Percentiles rank a stretch among this genome's conserved stretches.
phyloP scores from a whole-genome alignment of 768 basidiomycete genomes.

The Trametes gibbosa region DNA sequence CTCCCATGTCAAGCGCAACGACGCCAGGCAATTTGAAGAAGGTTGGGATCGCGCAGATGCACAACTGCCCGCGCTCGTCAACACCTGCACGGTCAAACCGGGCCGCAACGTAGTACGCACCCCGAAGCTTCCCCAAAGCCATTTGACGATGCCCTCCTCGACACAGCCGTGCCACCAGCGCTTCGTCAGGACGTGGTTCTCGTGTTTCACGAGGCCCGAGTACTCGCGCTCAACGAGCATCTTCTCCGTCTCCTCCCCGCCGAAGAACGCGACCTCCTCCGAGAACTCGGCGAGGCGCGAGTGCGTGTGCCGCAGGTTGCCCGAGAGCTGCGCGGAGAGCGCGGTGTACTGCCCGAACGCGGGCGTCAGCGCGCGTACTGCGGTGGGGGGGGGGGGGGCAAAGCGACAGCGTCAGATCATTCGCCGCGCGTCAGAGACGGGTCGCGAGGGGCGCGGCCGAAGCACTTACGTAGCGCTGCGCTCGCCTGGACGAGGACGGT shows the following conservation, averaged over 20 bases:
- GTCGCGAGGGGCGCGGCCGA: constrained; percentile 31
- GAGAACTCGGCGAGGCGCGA: constrained; percentile 86
- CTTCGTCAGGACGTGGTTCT: constrained; percentile 73
- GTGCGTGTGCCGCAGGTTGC: constrained; percentile 87
- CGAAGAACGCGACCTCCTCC: constrained; percentile 87
- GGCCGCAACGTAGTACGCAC: constrained; percentile 41
- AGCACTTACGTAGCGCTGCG: constrained; percentile 62
- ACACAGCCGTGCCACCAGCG: constrained; percentile 89
- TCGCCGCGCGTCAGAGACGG: not conserved
- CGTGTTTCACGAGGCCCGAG: constrained; percentile 79
- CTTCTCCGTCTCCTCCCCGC: constrained; percentile 88
- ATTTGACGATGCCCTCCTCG: constrained; percentile 96
- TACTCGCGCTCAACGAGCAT: constrained; percentile 88
- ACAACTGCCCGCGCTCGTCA: constrained; percentile 44
- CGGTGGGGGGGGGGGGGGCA: not conserved
- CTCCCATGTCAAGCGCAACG: constrained; percentile 66
- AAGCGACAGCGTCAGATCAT: not conserved
- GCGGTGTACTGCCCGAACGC: constrained; percentile 91
- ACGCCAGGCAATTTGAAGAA: constrained; percentile 85
- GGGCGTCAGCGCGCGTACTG: constrained; percentile 87
- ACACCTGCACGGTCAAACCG: too few species aligned
- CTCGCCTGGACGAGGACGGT: constrained; percentile 83
- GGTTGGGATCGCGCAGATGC: constrained; percentile 90
- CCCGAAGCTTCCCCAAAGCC: constrained; percentile 94
- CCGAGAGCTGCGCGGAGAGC: constrained; percentile 82